These are phyloP conservation scores for Achaetomium macrosporum DNA, from an alignment of 2,329 filamentous ascomycete species.

Conservation along the genomic window DNA sequence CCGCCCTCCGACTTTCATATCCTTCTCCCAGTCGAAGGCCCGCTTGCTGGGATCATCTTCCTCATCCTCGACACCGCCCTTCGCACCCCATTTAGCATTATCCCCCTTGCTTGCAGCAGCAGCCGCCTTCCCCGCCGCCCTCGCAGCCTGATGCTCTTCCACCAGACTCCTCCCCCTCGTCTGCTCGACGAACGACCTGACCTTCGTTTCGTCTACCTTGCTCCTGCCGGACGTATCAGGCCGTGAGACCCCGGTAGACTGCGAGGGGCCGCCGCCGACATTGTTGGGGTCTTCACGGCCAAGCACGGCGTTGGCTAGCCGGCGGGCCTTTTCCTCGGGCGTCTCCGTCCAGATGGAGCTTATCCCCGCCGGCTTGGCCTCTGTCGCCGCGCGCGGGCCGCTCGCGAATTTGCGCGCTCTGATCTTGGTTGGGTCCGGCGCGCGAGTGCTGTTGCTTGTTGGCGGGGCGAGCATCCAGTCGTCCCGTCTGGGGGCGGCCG, in stretches of 20 bases:
- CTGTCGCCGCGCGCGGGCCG: conserved; percentile 39
- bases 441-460: conserved; percentile 48
- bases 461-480: conserved; percentile 79
- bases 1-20: conserved; percentile 72
- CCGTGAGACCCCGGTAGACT: conserved; percentile 35
- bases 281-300: conserved; percentile 51
- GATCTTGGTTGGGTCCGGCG: conserved; percentile 75
- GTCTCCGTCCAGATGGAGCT: conserved; percentile 86
- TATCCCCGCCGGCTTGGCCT: conserved; percentile 41
- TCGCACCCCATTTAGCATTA: conserved; percentile 2
- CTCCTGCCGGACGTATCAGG: conserved; percentile 32
- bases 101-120: neutral
- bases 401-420: conserved; percentile 78
- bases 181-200: conserved; percentile 47
- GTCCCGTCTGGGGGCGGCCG: conserved; percentile 60
- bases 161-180: conserved; percentile 53
- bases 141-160: conserved; percentile 46
- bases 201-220: conserved; percentile 42
- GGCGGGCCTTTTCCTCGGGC: conserved; percentile 76
- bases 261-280: conserved; percentile 2
- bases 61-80: conserved; percentile 40
- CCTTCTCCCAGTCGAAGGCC: conserved; percentile 87
- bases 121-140: conserved; percentile 15
- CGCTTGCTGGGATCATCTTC: conserved; percentile 89
- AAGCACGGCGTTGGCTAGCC: conserved; percentile 75